Percentiles rank a stretch among this genome's conserved stretches.
These are phyloP conservation scores for Thielaviopsis ethacetica DNA, from an alignment of 2,329 filamentous ascomycete species.

Conservation along the genomic window DNA sequence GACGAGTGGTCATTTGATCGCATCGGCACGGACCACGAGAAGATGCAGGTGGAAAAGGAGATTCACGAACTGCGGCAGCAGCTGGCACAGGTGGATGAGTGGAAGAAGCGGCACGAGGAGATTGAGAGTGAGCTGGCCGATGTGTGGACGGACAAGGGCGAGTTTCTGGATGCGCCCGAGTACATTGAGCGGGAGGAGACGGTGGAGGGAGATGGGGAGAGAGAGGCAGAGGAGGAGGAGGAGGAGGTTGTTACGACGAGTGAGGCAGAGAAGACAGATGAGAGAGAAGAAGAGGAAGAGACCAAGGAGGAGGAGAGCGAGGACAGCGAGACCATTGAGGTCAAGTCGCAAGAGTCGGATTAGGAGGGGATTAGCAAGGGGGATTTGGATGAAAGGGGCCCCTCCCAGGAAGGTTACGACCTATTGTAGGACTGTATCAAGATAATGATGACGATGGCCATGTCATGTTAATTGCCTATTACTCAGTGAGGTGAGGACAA, in stretches of 20 bases:
- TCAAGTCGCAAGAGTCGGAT: background rate
- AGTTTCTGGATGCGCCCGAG: slow-evolving; percentile 30
- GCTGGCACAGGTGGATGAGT: slow-evolving; percentile 64
- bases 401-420: too few relatives aligned
- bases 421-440: too few relatives aligned
- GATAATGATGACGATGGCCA: too few relatives aligned
- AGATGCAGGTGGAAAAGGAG: slow-evolving; percentile 84
- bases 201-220: background rate
- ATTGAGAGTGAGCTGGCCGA: slow-evolving; percentile 67
- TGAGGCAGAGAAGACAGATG: background rate
- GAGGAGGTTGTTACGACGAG: background rate
- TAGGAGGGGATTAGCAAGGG: background rate
- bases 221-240: background rate
- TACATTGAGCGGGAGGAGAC: slow-evolving; percentile 20
- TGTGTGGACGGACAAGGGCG: slow-evolving; percentile 41
- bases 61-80: slow-evolving; percentile 68
- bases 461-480: too few relatives aligned
- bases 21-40: slow-evolving; percentile 86
- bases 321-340: slow-evolving; percentile 2
- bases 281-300: background rate
- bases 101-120: slow-evolving; percentile 61
- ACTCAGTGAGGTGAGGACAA: too few relatives aligned
- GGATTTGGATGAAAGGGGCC: background rate
- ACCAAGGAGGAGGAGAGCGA: background rate
- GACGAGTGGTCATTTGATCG: slow-evolving; percentile 84